phyloP scores from a whole-genome alignment of 2,329 filamentous ascomycete species.

The Scortechinia acanthostroma region DNA sequence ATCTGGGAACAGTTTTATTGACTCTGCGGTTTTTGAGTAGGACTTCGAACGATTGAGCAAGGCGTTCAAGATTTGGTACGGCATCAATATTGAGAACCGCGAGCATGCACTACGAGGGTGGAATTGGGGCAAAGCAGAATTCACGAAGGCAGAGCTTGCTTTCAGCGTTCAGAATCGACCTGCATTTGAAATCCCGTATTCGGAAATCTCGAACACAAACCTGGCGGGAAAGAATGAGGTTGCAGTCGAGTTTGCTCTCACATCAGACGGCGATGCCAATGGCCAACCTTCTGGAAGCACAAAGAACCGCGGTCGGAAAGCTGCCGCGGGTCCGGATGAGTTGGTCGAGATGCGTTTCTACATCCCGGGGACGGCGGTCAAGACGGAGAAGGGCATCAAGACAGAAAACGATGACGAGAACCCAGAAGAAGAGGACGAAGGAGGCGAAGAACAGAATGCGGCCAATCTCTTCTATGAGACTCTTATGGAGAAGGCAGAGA shows the following conservation, averaged over 20 bases:
- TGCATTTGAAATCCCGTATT: conserved; percentile 93
- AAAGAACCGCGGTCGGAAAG: conserved; percentile 75
- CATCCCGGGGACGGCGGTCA: conserved; percentile 82
- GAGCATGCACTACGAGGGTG: conserved; percentile 93
- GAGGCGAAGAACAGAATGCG: conserved; percentile 83
- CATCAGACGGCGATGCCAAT: conserved; percentile 44
- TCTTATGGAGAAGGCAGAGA: conserved; percentile 95
- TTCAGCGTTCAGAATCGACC: conserved; percentile 97
- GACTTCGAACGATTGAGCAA: conserved; percentile 82
- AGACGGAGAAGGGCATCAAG: conserved; percentile 48
- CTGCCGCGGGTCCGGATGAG: conserved; percentile 81
- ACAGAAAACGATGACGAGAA: not conserved
- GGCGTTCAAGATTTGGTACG: conserved; percentile 97
- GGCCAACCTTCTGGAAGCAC: conserved; percentile 40
- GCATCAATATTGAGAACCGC: conserved; percentile 81
- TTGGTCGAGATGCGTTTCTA: conserved; percentile 98
- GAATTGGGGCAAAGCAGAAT: conserved; percentile 99
- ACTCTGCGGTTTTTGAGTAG: too few relatives aligned
- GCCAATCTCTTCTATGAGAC: conserved; percentile 98
- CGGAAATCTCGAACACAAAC: conserved; percentile 96
- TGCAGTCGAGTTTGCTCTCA: conserved; percentile 83
- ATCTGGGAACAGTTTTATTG: too few relatives aligned
- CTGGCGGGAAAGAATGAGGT: conserved; percentile 96
- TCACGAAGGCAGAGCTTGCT: conserved; percentile 85
- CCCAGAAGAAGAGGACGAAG: conserved; percentile 66